Conservation (phyloP, 441 rosid species). For the Erysimum cheiri region DNA sequence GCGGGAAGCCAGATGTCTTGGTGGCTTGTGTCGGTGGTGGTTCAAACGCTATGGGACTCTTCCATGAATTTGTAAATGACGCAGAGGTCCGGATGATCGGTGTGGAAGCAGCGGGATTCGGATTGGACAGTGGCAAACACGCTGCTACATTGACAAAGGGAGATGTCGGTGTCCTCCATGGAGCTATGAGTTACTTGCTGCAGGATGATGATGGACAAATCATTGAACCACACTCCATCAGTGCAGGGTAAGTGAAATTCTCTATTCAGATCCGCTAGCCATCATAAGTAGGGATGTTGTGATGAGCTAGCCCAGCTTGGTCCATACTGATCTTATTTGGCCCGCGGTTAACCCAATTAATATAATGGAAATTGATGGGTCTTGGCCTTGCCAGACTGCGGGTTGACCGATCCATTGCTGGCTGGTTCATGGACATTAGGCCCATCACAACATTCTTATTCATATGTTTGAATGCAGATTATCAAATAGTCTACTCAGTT, state of each 20-base stretch:
- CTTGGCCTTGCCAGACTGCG: not conserved
- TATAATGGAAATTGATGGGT: not conserved
- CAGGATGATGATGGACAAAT: constrained; percentile 96
- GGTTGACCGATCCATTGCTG: not conserved
- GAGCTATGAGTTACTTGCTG: constrained; percentile 92
- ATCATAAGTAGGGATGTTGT: not conserved
- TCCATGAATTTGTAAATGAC: constrained; percentile 85
- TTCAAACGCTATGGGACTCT: constrained; percentile 90
- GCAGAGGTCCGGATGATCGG: constrained; percentile 79
- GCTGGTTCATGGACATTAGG: not conserved
- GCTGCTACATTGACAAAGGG: constrained; percentile 90
- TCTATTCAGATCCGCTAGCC: not conserved
- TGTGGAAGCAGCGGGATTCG: constrained; percentile 94
- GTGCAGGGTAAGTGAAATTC: constrained; percentile 69
- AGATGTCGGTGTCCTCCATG: constrained; percentile 89
- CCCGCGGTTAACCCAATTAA: not conserved
- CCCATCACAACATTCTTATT: not conserved
- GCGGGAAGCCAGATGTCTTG: constrained; percentile 87
- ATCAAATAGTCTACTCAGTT: not conserved
- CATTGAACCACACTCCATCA: constrained; percentile 87
- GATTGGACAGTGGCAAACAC: constrained; percentile 88
- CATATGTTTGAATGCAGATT: constrained; percentile 5
- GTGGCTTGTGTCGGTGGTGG: constrained; percentile 95
- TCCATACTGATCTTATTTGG: not conserved
- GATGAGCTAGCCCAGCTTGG: not conserved